Evolutionary conservation across 352 stramenopile species (phyloP), one percentile per base, ranked within the genome.

Genomic region (Globisporangium radiosum): DNA sequence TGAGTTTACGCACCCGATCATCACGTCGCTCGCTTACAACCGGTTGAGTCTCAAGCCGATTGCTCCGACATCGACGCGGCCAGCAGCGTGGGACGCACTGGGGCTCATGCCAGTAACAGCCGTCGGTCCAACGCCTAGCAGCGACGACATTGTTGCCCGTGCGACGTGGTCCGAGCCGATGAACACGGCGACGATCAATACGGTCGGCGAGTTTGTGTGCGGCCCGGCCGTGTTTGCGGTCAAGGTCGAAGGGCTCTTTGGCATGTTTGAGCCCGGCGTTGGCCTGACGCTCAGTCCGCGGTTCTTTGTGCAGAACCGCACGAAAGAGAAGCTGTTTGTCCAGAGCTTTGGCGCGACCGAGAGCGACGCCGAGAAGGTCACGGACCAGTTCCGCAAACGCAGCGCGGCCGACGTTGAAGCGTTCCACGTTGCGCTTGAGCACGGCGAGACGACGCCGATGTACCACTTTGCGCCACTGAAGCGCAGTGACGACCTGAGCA

Each of bases 131-230:
- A 81, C 77, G 39, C 25, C 71, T 17, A 60, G 92, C 9, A 81
- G 72, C 4, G 75, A 90, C n/a, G 76, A 90, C 48, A 69, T 81
- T 3, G 60, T 87, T n/a, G 69, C 84, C 57, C 70, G 71, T n/a
- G 75, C 72, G 7, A 62, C 72, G n/a, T 95, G 84, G 83, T 91
- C 81, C 0, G 81, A 93, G 57, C 76, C 80, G 1, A 81, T 93
- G 64, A 95, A 95, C 62, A 87, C 78, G 48, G 88, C 85, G 9
- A 85, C 85, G 0, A 83, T 95, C n/a, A 92, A 93, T 52, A 95
- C 85, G 7, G 79, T 85, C 42, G 85, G 85, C 47, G 85, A 95
- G 63, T 71, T 80, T 4, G 77, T 83, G 15, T 90, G 80, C 43
- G 81, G 85, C 0, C 69, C 79, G 17, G 87, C 78, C 42, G 80